These are phyloP conservation scores for Pyricularia pennisetigena DNA, from an alignment of 2,329 filamentous ascomycete species.

Conservation along the genomic window DNA sequence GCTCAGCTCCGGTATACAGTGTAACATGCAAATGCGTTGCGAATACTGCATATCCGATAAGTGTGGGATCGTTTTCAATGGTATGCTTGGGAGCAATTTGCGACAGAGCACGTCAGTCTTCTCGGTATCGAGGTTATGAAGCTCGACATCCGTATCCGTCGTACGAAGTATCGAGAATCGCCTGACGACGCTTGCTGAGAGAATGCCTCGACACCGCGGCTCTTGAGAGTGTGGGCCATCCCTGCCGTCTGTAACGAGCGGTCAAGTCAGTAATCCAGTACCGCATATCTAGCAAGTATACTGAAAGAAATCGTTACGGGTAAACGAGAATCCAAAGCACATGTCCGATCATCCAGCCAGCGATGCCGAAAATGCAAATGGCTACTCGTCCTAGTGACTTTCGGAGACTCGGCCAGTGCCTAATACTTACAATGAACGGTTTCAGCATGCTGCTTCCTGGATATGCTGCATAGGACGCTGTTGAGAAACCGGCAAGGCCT, in stretches of 20 bases:
- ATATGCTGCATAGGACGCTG: neutral
- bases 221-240: neutral
- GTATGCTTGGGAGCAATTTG: slow-evolving; percentile 21
- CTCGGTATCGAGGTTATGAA: slow-evolving; percentile 24
- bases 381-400: neutral
- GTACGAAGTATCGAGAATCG: slow-evolving; percentile 32
- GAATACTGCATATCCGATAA: slow-evolving; percentile 22
- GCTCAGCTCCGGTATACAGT: slow-evolving; percentile 59
- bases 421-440: neutral
- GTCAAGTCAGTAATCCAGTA: neutral
- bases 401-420: neutral
- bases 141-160: slow-evolving; percentile 37
- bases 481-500: neutral
- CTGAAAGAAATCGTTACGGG: neutral
- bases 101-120: slow-evolving; percentile 16
- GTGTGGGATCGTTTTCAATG: slow-evolving; percentile 8
- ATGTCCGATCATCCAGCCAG: neutral
- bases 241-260: neutral
- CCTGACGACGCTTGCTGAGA: slow-evolving; percentile 9
- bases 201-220: neutral
- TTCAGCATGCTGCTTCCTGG: neutral
- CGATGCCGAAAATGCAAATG: neutral
- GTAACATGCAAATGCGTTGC: slow-evolving; percentile 51
- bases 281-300: neutral
- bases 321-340: neutral